phyloP scores from a whole-genome alignment of 345 rosid genomes.

The Salix caprea region DNA sequence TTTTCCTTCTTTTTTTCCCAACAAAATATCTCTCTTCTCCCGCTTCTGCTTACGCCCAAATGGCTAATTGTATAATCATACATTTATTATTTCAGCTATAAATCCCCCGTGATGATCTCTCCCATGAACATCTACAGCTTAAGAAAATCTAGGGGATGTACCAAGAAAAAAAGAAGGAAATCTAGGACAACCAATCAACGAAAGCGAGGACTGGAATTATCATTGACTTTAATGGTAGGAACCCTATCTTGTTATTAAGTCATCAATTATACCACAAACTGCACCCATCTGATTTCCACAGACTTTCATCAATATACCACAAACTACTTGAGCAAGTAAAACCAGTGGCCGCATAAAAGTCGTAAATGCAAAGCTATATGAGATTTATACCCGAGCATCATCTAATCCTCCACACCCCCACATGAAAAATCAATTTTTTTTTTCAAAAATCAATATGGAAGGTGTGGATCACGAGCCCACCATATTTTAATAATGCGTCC shows the following conservation, averaged over 20 bases:
- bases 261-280: not conserved
- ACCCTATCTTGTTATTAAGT: not conserved
- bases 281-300: not conserved
- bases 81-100: not conserved
- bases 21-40: not conserved
- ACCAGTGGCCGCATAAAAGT: not conserved
- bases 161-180: conserved; percentile 7
- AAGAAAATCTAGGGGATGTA: too few species aligned
- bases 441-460: not conserved
- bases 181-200: conserved; percentile 21
- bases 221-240: conserved; percentile 13
- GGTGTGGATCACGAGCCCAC: conserved; percentile 23
- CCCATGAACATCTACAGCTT: not conserved
- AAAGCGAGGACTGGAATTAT: not conserved
- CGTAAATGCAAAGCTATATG: not conserved
- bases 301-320: not conserved
- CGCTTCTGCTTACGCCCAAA: not conserved
- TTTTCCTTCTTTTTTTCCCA: too few species aligned
- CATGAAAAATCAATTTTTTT: not conserved
- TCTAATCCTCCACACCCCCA: not conserved
- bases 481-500: conserved; percentile 4
- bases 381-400: not conserved
- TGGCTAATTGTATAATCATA: not conserved
- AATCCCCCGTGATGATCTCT: not conserved
- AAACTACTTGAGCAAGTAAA: not conserved